phyloP scores from a whole-genome alignment of 352 stramenopile genomes.

The Hyaloperonospora brassicae region DNA sequence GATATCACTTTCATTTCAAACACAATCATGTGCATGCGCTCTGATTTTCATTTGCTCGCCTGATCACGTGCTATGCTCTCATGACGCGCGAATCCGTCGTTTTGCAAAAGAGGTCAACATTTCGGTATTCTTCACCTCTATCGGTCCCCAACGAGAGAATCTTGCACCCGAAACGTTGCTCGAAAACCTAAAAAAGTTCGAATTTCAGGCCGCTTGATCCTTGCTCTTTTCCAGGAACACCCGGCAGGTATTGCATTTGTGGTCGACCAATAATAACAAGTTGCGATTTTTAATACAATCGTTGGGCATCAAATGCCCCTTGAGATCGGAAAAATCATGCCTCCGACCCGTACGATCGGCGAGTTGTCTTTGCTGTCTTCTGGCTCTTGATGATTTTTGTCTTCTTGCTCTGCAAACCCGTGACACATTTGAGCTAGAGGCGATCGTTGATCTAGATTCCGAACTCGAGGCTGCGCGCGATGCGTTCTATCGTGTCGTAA shows the following conservation, averaged over 20 bases:
- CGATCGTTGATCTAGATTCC: background rate
- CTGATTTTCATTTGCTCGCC: conserved; percentile 21
- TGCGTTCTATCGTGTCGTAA: background rate
- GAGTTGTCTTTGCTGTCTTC: background rate
- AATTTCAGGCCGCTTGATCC: background rate
- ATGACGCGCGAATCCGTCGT: conserved; percentile 12
- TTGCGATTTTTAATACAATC: background rate
- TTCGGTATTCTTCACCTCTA: conserved; percentile 21
- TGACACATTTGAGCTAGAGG: background rate
- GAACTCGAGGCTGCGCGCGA: background rate
- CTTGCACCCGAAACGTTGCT: conserved; percentile 9
- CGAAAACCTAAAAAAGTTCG: conserved; percentile 11
- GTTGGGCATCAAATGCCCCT: no score
- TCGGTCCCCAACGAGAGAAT: conserved; percentile 15
- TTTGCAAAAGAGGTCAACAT: conserved; percentile 21
- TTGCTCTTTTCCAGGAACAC: background rate
- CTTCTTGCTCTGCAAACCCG: background rate
- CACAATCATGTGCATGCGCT: conserved; percentile 26
- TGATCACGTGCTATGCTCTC: conserved; percentile 7
- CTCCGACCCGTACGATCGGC: no score
- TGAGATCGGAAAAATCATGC: no score
- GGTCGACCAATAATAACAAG: background rate
- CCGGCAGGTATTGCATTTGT: background rate
- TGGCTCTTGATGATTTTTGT: background rate
- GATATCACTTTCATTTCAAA: no score